A percentile compares a stretch with the other conserved stretches of the same genome.
phyloP scores from a whole-genome alignment of 371 early-diverging fungal species.

The Lichtheimia ramosa region DNA sequence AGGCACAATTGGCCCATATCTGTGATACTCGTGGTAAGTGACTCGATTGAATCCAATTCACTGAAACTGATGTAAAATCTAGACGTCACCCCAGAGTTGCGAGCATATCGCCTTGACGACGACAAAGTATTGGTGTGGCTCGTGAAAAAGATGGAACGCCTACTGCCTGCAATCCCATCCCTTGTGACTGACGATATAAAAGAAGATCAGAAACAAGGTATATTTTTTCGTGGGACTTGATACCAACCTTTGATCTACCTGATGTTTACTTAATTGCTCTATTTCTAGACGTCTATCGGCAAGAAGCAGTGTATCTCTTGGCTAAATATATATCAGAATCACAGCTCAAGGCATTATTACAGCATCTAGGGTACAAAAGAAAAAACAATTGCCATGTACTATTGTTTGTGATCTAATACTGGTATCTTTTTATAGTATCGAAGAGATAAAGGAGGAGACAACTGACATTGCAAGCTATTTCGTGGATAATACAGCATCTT shows the following conservation, averaged over 20 bases:
- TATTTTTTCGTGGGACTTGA: neutral
- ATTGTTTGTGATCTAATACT: no score
- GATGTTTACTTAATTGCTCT: no score
- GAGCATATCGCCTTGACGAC: constrained; percentile 16
- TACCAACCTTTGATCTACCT: no score
- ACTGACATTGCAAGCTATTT: constrained; percentile 5
- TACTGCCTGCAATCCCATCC: neutral
- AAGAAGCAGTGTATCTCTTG: constrained; percentile 16
- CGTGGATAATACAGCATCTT: neutral
- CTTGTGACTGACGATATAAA: neutral
- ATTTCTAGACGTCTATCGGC: constrained; percentile 6
- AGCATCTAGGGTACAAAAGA: neutral
- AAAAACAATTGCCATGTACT: no score
- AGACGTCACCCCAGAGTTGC: constrained; percentile 14
- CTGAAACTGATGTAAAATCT: neutral
- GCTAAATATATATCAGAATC: constrained; percentile 9
- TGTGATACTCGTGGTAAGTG: constrained; percentile 13
- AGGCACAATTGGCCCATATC: constrained; percentile 4
- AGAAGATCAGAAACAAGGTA: constrained; percentile 11
- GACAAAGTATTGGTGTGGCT: constrained; percentile 15
- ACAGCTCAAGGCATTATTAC: constrained; percentile 4
- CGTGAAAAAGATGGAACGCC: constrained; percentile 10
- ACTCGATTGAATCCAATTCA: neutral
- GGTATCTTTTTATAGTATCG: neutral
- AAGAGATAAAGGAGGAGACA: constrained; percentile 4